These are phyloP conservation scores for Dioscorea zingiberensis DNA, from an alignment of 106 monocot species.

Conservation along the genomic window DNA sequence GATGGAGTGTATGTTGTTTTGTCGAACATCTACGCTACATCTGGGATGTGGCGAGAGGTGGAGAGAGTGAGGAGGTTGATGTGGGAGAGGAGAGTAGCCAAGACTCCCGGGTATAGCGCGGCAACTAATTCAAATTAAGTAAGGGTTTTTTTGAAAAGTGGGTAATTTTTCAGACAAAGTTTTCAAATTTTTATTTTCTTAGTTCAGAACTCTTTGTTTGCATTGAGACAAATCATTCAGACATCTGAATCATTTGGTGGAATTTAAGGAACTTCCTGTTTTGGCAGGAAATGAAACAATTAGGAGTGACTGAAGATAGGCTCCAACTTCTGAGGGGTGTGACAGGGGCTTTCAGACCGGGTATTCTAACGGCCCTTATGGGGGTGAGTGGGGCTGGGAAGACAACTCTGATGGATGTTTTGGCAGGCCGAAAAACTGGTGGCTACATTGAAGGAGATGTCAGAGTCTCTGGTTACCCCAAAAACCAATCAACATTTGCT, in stretches of 20 bases:
- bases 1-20: slow-evolving; percentile 77
- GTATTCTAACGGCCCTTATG: slow-evolving; percentile 66
- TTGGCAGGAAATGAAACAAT: slow-evolving; percentile 61
- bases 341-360: slow-evolving; percentile 64
- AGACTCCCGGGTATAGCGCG: slow-evolving; percentile 40
- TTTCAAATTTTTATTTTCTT: too few relatives aligned
- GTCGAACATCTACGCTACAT: slow-evolving; percentile 61
- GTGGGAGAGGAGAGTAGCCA: slow-evolving; percentile 39
- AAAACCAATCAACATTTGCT: slow-evolving; percentile 61
- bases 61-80: slow-evolving; percentile 45
- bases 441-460: slow-evolving; percentile 70
- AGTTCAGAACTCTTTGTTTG: neutral
- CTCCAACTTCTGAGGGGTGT: slow-evolving; percentile 55
- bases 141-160: too few relatives aligned
- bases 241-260: neutral
- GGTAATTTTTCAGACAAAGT: too few relatives aligned
- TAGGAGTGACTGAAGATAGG: slow-evolving; percentile 45
- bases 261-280: too few relatives aligned
- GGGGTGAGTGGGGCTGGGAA: slow-evolving; percentile 77
- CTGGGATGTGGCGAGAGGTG: slow-evolving; percentile 47
- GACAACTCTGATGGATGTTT: slow-evolving; percentile 76
- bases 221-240: neutral
- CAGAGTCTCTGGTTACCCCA: slow-evolving; percentile 52
- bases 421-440: slow-evolving; percentile 70
- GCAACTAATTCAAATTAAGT: slow-evolving; percentile 8